These are phyloP conservation scores for Sclerotinia nivalis DNA, from an alignment of 2,329 filamentous ascomycete genomes.

Conservation along the genomic window DNA sequence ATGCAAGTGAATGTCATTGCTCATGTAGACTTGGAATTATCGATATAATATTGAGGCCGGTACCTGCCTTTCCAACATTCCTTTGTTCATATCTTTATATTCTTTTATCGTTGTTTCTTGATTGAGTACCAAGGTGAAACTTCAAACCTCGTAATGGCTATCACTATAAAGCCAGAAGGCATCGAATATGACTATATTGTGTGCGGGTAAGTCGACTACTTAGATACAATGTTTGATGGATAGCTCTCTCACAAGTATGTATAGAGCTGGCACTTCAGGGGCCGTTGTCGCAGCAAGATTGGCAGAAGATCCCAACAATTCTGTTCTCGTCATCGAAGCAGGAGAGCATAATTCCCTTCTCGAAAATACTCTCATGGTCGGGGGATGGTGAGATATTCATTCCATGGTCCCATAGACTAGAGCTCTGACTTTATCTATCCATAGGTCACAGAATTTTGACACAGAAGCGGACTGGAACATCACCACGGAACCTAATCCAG, in stretches of 20 bases:
- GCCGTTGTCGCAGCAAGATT: slow-evolving; percentile 54
- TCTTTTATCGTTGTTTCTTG: neutral
- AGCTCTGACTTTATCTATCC: neutral
- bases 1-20: neutral
- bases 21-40: neutral
- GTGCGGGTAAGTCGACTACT: slow-evolving; percentile 31
- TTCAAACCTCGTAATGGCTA: slow-evolving; percentile 20
- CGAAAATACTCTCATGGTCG: slow-evolving; percentile 53
- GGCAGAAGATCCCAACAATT: slow-evolving; percentile 51
- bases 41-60: neutral
- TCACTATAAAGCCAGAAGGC: slow-evolving; percentile 27
- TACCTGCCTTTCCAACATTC: neutral
- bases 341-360: slow-evolving; percentile 48
- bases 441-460: slow-evolving; percentile 50
- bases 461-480: slow-evolving; percentile 55
- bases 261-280: slow-evolving; percentile 50
- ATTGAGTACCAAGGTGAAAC: neutral
- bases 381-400: slow-evolving; percentile 44
- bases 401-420: neutral
- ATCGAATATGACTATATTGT: slow-evolving; percentile 36
- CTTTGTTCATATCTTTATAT: neutral
- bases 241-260: neutral
- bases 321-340: slow-evolving; percentile 52
- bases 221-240: neutral
- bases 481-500: slow-evolving; percentile 44